Evolutionary conservation across 208 protist genomes (phyloP), one percentile per base, ranked within the genome.

Genomic region (Trypanosoma platydactyli): DNA sequence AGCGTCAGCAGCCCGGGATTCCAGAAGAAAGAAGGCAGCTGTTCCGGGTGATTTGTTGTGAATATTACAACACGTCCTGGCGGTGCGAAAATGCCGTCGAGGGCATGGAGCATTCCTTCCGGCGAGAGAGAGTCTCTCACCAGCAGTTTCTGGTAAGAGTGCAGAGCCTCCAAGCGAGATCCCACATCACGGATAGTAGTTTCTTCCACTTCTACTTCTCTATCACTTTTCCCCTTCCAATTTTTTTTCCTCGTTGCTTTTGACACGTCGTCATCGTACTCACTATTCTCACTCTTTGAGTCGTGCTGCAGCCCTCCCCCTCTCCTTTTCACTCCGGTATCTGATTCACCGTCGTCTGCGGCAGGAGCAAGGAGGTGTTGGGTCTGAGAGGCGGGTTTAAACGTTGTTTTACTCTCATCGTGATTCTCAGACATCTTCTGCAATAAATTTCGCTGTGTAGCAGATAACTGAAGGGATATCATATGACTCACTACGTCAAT

Each of bases 31-130:
- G 76, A 66, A 58, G 95, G 81, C 29, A 98, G 72, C 58, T 66
- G 70, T 46, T 98, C 91, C 0, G 77, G 68, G 72, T 97, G 81
- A 64, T 95, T 97, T 6, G 95, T 97, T 6, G 95, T 98, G 67
- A 98, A 88, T 50, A 98, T 76, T 29, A 96, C 68, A 18, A 98
- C 75, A 49, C 89, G 83, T 13, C 83, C 84, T n/a, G 96, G 77
- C 0, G 86, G 81, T 15, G 83, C 77, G 11, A 81, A 76, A 27
- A 95, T 61, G 30, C 94, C 86, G 68, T 98, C 91, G 11, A 97
- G 79, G 56, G 95, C 95, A 16, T 77, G 65, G 0, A 98, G 71
- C 9, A 98, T 66, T 0, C 88, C 89, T 25, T 83, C 83, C 29
- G 98, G 89, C 9, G 92, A 95, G 9, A 98, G 70, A 11, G 76